phyloP scores from a whole-genome alignment of 1,139 yeast genomes.

The Trichomonascaceae sp. region DNA sequence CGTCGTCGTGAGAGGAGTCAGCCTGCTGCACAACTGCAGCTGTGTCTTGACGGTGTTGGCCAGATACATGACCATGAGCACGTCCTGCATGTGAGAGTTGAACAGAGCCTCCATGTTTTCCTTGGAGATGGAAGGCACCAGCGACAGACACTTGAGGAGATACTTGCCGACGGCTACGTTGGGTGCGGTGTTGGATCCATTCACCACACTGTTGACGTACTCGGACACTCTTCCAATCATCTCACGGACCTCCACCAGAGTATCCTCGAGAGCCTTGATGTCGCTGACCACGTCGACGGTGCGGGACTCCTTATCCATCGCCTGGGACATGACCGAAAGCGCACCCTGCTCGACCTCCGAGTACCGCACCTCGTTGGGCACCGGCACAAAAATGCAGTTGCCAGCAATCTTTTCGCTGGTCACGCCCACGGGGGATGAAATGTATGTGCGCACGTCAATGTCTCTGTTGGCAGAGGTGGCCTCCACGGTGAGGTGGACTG shows the following conservation, averaged over 20 bases:
- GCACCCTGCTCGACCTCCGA: conserved; percentile 40
- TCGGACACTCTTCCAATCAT: conserved; percentile 43
- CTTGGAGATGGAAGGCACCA: conserved; percentile 48
- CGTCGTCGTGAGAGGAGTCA: conserved; percentile 39
- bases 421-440: conserved; percentile 66
- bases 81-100: conserved; percentile 68
- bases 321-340: conserved; percentile 24
- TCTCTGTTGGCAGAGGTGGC: conserved; percentile 27
- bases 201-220: conserved; percentile 34
- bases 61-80: conserved; percentile 70
- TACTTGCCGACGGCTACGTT: conserved; percentile 43
- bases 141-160: conserved; percentile 49
- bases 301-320: conserved; percentile 25
- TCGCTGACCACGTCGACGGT: conserved; percentile 29
- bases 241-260: conserved; percentile 43
- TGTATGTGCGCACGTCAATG: conserved; percentile 49
- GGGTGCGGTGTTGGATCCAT: conserved; percentile 33
- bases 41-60: conserved; percentile 81
- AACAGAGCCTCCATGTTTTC: conserved; percentile 49
- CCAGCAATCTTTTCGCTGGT: conserved; percentile 25
- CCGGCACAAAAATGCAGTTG: conserved; percentile 66
- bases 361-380: conserved; percentile 54
- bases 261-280: conserved; percentile 37
- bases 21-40: conserved; percentile 64
- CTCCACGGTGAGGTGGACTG: conserved; percentile 59